Conservation (phyloP, 2,329 filamentous ascomycete genomes). For the Fusarium piperis region DNA sequence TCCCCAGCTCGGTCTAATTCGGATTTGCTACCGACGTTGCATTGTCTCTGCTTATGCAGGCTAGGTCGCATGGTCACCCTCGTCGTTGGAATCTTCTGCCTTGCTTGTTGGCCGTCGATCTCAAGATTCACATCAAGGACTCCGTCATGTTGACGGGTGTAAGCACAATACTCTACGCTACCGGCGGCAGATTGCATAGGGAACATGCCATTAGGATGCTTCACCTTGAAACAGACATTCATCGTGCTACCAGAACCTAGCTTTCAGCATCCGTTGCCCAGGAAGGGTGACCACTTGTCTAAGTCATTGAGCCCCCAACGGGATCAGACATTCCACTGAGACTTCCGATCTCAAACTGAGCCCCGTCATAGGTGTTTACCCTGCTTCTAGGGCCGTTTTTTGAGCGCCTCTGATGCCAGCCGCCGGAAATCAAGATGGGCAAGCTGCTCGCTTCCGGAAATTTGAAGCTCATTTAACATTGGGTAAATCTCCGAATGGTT, state of each 20-base stretch:
- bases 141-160: neutral
- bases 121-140: neutral
- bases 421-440: neutral
- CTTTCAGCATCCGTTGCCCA: conserved; percentile 15
- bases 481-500: conserved; percentile 33
- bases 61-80: neutral
- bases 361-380: conserved; percentile 22
- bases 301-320: conserved; percentile 1
- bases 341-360: neutral
- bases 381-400: conserved; percentile 14
- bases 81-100: neutral
- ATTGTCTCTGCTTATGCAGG: neutral
- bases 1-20: conserved; percentile 6
- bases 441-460: conserved; percentile 35
- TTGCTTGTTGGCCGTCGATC: neutral
- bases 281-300: conserved; percentile 9
- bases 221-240: neutral
- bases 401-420: neutral
- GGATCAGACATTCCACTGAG: conserved; percentile 14
- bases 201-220: neutral
- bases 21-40: neutral
- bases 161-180: neutral
- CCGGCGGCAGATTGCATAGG: neutral
- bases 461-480: conserved; percentile 35
- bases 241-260: neutral